A percentile compares a stretch with the other conserved stretches of the same genome.
Conservation (phyloP, 306 rosid genomes). For the Fragaria vesca region DNA sequence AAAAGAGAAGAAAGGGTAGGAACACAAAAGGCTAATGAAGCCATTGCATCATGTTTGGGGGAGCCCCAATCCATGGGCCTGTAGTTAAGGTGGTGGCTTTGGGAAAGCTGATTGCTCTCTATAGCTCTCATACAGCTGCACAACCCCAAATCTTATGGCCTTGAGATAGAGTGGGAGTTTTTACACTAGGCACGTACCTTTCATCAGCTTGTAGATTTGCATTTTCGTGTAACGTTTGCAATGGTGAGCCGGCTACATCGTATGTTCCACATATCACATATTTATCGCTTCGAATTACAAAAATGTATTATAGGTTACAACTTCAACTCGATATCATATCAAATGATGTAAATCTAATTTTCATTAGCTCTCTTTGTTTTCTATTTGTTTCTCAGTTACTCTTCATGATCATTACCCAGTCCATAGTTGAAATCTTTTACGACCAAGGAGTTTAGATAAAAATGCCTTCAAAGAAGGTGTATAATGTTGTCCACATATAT, state of each 20-base stretch:
- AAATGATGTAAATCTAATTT: slow-evolving; percentile 9
- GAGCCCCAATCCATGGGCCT: slow-evolving; percentile 41
- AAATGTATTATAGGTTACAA: slow-evolving; percentile 28
- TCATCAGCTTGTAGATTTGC: slow-evolving; percentile 31
- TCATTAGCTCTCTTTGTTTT: not conserved
- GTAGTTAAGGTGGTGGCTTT: slow-evolving; percentile 20
- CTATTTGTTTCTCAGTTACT: not conserved
- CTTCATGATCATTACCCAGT: not conserved
- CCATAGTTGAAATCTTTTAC: not conserved
- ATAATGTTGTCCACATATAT: not conserved
- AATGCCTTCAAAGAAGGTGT: not conserved
- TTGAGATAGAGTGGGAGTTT: slow-evolving; percentile 35
- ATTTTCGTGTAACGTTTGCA: slow-evolving; percentile 27
- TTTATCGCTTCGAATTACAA: slow-evolving; percentile 6
- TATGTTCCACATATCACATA: slow-evolving; percentile 15
- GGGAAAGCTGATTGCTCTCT: slow-evolving; percentile 5
- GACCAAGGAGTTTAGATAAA: not conserved
- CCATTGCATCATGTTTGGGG: slow-evolving; percentile 69
- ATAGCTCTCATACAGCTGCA: slow-evolving; percentile 15
- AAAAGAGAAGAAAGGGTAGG: slow-evolving; percentile 82
- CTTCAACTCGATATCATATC: slow-evolving; percentile 2
- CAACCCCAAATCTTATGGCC: slow-evolving; percentile 21
- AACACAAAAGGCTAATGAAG: slow-evolving; percentile 71
- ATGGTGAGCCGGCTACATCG: slow-evolving; percentile 33
- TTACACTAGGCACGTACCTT: slow-evolving; percentile 23